Evolutionary conservation across 2,329 filamentous ascomycete genomes (phyloP).

Genomic region (Zymoseptoria brevis): DNA sequence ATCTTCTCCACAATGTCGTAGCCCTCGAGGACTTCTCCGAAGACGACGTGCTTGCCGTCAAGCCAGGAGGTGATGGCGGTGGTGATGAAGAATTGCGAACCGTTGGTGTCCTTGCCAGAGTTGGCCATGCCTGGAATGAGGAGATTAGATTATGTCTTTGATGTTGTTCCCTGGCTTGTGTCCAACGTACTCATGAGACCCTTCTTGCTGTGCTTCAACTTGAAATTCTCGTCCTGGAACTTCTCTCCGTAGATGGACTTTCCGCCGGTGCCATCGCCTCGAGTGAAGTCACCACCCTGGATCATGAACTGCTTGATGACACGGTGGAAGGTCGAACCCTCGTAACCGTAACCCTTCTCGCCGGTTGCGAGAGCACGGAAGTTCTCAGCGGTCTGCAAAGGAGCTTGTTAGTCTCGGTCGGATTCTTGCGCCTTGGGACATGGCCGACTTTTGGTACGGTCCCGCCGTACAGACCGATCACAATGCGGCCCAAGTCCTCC

Average conservation of each 20-base stretch:
- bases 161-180: background rate
- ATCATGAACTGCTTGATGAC: slow-evolving; percentile 91
- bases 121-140: slow-evolving; percentile 64
- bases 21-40: slow-evolving; percentile 81
- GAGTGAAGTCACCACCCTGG: slow-evolving; percentile 83
- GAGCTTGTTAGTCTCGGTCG: background rate
- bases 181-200: slow-evolving; percentile 53
- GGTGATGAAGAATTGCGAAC: slow-evolving; percentile 87
- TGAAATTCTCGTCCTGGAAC: slow-evolving; percentile 90
- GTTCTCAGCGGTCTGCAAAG: slow-evolving; percentile 55
- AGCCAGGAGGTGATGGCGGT: slow-evolving; percentile 75
- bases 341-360: slow-evolving; percentile 78
- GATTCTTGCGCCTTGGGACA: background rate
- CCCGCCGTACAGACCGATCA: slow-evolving; percentile 80
- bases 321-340: slow-evolving; percentile 78
- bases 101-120: slow-evolving; percentile 76
- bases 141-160: background rate
- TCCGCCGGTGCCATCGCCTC: slow-evolving; percentile 71
- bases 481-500: slow-evolving; percentile 63
- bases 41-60: slow-evolving; percentile 77
- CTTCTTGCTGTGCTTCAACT: slow-evolving; percentile 82
- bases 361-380: slow-evolving; percentile 74
- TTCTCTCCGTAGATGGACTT: slow-evolving; percentile 82
- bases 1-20: slow-evolving; percentile 74
- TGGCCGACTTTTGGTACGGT: slow-evolving; percentile 62